A percentile compares a stretch with the other conserved stretches of the same genome.
phyloP scores from a whole-genome alignment of 805 yeast genomes.

The Isabelozyma rhagii region DNA sequence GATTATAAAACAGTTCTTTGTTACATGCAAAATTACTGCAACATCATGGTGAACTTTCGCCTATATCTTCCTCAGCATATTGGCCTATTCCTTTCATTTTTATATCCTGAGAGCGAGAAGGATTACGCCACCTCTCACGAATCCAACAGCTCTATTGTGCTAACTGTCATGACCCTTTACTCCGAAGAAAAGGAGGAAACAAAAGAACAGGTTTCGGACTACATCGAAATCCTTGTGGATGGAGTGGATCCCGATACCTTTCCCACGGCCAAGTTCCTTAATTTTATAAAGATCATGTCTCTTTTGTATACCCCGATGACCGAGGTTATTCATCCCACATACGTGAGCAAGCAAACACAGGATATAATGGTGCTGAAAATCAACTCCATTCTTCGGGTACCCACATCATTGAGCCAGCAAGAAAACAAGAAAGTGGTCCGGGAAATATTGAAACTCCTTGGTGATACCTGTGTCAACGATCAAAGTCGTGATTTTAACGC shows the following conservation, averaged over 20 bases:
- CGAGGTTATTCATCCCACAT: constrained; percentile 14
- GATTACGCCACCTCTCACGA: constrained; percentile 5
- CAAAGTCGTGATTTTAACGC: constrained; percentile 46
- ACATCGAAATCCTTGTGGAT: constrained; percentile 15
- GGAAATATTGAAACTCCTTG: constrained; percentile 17
- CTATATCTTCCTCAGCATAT: constrained; percentile 16
- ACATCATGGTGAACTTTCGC: constrained; percentile 16
- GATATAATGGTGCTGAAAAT: constrained; percentile 11
- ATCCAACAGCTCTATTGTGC: constrained; percentile 12
- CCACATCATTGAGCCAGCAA: constrained; percentile 4
- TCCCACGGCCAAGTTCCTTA: constrained; percentile 12
- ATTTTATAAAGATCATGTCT: constrained; percentile 18
- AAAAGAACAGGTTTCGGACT: constrained; percentile 14
- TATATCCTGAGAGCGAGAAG: constrained; percentile 10
- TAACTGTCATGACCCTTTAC: constrained; percentile 18
- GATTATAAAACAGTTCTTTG: constrained; percentile 2
- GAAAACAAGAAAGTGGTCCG: constrained; percentile 3
- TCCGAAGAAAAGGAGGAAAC: constrained; percentile 12
- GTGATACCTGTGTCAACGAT: constrained; percentile 48
- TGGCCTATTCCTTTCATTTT: constrained; percentile 12
- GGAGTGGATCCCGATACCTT: constrained; percentile 8
- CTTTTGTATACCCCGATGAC: constrained; percentile 28
- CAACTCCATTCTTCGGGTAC: constrained; percentile 2
- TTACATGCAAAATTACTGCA: constrained; percentile 15
- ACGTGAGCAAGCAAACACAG: constrained; percentile 16